Conservation (phyloP, 2,329 filamentous ascomycete genomes). For the Colletotrichum spinosum region DNA sequence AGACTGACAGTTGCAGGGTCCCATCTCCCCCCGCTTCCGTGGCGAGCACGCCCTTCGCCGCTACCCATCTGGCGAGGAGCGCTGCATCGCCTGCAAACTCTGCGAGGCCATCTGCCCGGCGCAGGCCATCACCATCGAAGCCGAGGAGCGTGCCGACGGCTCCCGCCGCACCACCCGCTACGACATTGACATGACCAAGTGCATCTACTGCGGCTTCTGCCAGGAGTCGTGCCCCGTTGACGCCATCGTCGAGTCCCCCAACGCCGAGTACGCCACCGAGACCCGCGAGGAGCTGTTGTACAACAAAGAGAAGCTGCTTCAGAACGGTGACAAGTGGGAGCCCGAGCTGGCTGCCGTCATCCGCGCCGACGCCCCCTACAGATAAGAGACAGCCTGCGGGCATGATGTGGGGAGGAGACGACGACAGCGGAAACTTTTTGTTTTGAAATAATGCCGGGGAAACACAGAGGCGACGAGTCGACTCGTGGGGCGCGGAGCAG, state of each 20-base stretch:
- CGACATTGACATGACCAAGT: conserved; percentile 99
- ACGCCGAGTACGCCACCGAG: conserved; percentile 73
- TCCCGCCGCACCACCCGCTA: conserved; percentile 96
- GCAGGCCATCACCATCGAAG: conserved; percentile 98
- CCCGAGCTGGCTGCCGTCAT: conserved; percentile 93
- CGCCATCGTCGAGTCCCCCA: conserved; percentile 78
- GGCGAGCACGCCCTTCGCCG: conserved; percentile 96
- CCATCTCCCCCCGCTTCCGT: conserved; percentile 97
- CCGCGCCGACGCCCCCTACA: conserved; percentile 92
- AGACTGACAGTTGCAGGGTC: conserved; percentile 67
- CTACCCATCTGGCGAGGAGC: conserved; percentile 97
- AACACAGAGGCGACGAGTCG: conserved; percentile 1
- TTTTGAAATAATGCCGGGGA: conserved; percentile 27
- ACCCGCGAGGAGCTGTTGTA: conserved; percentile 93
- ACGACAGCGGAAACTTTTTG: conserved; percentile 6
- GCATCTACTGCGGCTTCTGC: conserved; percentile 99
- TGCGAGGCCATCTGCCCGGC: conserved; percentile 99
- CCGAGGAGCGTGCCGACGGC: conserved; percentile 96
- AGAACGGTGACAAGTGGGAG: conserved; percentile 97
- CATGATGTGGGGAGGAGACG: background rate
- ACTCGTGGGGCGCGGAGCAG: conserved; percentile 16
- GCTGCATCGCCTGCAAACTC: conserved; percentile 99
- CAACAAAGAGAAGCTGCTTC: conserved; percentile 94
- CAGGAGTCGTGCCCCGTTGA: conserved; percentile 99
- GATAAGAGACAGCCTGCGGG: conserved; percentile 61